A percentile compares a stretch with the other conserved stretches of the same genome.
Evolutionary conservation across 1,284 basidiomycete species (phyloP).

Genomic region (Cryptococcus sp.): DNA sequence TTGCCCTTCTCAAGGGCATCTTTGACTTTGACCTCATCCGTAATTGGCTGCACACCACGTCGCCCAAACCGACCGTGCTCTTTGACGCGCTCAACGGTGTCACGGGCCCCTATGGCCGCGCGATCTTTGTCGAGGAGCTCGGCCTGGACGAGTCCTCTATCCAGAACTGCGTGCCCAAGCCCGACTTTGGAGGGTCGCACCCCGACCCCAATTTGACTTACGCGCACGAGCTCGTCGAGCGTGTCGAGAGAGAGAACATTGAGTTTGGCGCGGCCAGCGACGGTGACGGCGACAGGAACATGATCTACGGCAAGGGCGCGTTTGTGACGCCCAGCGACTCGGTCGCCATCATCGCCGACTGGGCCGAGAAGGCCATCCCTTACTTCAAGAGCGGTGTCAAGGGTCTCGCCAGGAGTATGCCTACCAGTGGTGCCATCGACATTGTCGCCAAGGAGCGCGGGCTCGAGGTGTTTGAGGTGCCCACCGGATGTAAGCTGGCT

Average conservation of each 20-base stretch:
- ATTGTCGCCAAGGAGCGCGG: conserved; percentile 91
- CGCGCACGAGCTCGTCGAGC: conserved; percentile 89
- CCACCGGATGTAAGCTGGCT: conserved; percentile 68
- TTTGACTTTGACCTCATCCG: conserved; percentile 95
- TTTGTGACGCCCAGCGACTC: conserved; percentile 98
- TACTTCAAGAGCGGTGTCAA: conserved; percentile 94
- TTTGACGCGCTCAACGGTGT: conserved; percentile 97
- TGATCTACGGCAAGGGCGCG: conserved; percentile 98
- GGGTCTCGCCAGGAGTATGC: conserved; percentile 94
- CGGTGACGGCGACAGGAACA: conserved; percentile 97
- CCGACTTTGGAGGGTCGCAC: conserved; percentile 95
- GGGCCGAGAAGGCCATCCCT: conserved; percentile 86
- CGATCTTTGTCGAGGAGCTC: conserved; percentile 80
- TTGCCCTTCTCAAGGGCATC: conserved; percentile 77
- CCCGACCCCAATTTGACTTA: conserved; percentile 99
- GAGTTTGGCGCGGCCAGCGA: conserved; percentile 95
- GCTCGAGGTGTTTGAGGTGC: conserved; percentile 93
- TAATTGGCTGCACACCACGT: conserved; percentile 67
- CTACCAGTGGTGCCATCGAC: conserved; percentile 94
- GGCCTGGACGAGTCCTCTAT: conserved; percentile 75
- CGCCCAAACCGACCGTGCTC: conserved; percentile 72
- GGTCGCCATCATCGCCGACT: conserved; percentile 98
- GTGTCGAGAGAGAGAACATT: conserved; percentile 81
- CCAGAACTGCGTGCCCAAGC: conserved; percentile 86
- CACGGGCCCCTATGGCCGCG: conserved; percentile 91